Conservation (phyloP, 2,329 filamentous ascomycete species). For the Colletotrichum liriopes region DNA sequence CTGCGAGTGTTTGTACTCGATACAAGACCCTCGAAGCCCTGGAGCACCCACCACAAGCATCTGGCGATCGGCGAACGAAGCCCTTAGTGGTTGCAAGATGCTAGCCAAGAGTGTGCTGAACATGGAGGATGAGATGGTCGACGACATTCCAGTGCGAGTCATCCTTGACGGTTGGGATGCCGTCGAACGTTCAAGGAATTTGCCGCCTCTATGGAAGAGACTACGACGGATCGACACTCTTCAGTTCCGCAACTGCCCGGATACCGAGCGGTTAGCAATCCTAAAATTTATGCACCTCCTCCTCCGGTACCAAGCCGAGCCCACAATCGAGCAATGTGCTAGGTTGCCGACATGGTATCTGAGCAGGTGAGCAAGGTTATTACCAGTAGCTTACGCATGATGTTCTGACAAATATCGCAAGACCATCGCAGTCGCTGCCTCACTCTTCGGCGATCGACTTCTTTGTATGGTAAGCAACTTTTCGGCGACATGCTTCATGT, state of each 20-base stretch:
- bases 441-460: constrained; percentile 51
- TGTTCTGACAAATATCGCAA: constrained; percentile 17
- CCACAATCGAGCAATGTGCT: constrained; percentile 42
- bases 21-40: neutral
- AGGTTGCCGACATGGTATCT: constrained; percentile 47
- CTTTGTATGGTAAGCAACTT: constrained; percentile 47
- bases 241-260: constrained; percentile 44
- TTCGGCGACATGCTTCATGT: neutral
- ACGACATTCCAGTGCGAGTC: too few species aligned
- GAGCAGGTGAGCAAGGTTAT: constrained; percentile 44
- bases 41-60: constrained; percentile 29
- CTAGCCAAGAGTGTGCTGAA: constrained; percentile 17
- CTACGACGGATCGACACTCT: constrained; percentile 45
- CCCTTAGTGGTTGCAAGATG: constrained; percentile 37
- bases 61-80: constrained; percentile 47
- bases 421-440: constrained; percentile 47
- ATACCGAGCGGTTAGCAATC: constrained; percentile 46
- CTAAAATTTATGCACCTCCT: constrained; percentile 47
- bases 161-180: neutral
- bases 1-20: constrained; percentile 10
- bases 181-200: constrained; percentile 14
- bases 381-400: neutral
- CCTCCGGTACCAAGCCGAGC: constrained; percentile 48
- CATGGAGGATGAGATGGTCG: constrained; percentile 39
- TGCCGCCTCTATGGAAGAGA: constrained; percentile 48